Percentiles rank a stretch among this genome's conserved stretches.
Conservation (phyloP, 495 filamentous ascomycete species). For the Penicillium lividum region DNA sequence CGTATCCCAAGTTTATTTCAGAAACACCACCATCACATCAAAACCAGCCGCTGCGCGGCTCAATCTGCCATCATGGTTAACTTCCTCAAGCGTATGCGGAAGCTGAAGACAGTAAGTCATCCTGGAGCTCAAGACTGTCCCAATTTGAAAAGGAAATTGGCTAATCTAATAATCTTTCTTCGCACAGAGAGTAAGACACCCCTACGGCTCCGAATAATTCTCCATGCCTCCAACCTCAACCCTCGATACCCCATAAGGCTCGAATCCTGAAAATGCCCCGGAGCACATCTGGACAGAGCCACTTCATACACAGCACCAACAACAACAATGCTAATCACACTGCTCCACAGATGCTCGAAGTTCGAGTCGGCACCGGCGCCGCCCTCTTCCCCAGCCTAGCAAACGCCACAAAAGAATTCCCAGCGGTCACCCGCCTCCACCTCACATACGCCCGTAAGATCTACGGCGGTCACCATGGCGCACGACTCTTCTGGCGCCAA, state of each 20-base stretch:
- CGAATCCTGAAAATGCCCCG: background rate
- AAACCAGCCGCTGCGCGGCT: conserved; percentile 25
- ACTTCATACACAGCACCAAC: background rate
- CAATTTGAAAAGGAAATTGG: conserved; percentile 2
- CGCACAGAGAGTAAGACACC: conserved; percentile 38
- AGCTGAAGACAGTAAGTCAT: conserved; percentile 70
- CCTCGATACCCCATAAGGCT: conserved; percentile 2
- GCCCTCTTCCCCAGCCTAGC: conserved; percentile 64
- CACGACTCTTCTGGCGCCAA: conserved; percentile 86
- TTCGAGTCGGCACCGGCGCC: conserved; percentile 79
- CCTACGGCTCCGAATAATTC: conserved; percentile 15
- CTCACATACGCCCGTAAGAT: conserved; percentile 72
- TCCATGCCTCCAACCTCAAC: conserved; percentile 11
- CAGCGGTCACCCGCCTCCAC: conserved; percentile 73
- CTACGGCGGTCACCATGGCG: conserved; percentile 65
- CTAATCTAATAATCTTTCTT: conserved; percentile 11
- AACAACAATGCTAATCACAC: conserved; percentile 10
- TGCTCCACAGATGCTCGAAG: conserved; percentile 59
- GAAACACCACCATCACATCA: conserved; percentile 9
- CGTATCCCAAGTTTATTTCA: background rate
- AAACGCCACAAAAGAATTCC: conserved; percentile 51
- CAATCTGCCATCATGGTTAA: conserved; percentile 64
- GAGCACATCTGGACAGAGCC: background rate
- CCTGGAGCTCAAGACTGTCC: background rate
- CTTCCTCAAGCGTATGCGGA: conserved; percentile 74